Conservation (phyloP, 176 grass and related monocot genomes). For the Zoysia pacifica region DNA sequence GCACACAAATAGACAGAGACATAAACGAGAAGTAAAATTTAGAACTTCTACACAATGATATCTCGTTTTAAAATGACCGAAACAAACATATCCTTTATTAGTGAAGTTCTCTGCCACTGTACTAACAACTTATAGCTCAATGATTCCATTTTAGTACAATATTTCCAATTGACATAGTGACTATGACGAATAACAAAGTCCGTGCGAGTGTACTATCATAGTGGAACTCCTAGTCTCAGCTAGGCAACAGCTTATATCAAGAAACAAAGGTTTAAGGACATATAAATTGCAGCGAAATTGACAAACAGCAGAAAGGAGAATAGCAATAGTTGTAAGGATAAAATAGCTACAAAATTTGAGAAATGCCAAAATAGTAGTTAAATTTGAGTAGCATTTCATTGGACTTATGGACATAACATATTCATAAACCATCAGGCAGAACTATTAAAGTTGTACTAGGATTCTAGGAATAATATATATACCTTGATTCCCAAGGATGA, state of each 20-base stretch:
- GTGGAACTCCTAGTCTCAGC: neutral
- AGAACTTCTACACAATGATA: neutral
- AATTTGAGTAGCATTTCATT: neutral
- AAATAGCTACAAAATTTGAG: neutral
- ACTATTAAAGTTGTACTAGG: neutral
- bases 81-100: neutral
- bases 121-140: neutral
- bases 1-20: neutral
- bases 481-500: conserved; percentile 86
- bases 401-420: neutral
- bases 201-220: neutral
- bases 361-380: neutral
- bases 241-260: neutral
- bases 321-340: neutral
- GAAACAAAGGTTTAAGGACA: neutral
- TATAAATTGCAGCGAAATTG: neutral
- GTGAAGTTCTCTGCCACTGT: neutral
- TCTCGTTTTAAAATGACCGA: neutral
- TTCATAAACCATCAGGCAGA: neutral
- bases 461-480: conserved; percentile 13
- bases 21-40: conserved; percentile 5
- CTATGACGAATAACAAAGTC: neutral
- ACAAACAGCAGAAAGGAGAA: neutral
- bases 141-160: neutral
- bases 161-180: neutral